phyloP scores from a whole-genome alignment of 768 basidiomycete genomes.

The Leccinum subgranulosum region DNA sequence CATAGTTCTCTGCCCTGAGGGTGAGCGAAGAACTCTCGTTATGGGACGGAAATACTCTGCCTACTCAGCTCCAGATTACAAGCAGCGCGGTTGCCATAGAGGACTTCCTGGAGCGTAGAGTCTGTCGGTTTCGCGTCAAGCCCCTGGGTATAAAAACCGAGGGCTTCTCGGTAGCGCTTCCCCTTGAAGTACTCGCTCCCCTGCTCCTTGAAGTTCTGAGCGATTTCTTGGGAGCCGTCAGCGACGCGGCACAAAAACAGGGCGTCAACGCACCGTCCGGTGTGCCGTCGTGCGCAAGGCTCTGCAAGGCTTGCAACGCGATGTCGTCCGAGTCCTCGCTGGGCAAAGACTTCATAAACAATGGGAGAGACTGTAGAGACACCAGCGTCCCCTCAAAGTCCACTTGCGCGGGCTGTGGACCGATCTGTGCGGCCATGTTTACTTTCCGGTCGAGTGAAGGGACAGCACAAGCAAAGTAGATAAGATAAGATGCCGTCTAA shows the following conservation, averaged over 20 bases:
- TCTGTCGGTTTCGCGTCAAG: conserved; percentile 81
- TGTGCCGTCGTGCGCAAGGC: conserved; percentile 83
- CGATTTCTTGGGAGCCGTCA: conserved; percentile 58
- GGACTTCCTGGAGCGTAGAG: conserved; percentile 50
- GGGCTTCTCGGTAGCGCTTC: conserved; percentile 82
- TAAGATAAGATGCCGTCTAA: conserved; percentile 21
- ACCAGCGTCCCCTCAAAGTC: conserved; percentile 37
- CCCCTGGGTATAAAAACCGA: conserved; percentile 88
- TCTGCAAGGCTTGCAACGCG: conserved; percentile 79
- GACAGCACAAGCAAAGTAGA: neutral
- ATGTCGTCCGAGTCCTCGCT: conserved; percentile 58
- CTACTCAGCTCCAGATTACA: conserved; percentile 86
- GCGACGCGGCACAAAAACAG: neutral
- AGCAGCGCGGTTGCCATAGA: conserved; percentile 88
- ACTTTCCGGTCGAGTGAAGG: neutral
- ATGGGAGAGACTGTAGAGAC: conserved; percentile 64
- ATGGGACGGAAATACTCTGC: conserved; percentile 22
- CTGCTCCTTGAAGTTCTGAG: conserved; percentile 90
- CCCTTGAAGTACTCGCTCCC: conserved; percentile 94
- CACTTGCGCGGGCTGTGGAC: conserved; percentile 21
- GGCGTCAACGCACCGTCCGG: conserved; percentile 74
- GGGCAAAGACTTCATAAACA: conserved; percentile 93
- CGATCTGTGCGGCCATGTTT: conserved; percentile 21
- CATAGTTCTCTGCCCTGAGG: conserved; percentile 70
- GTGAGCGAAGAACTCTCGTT: neutral